Conservation (phyloP, 345 rosid species). For the Gossypium mustelinum region DNA sequence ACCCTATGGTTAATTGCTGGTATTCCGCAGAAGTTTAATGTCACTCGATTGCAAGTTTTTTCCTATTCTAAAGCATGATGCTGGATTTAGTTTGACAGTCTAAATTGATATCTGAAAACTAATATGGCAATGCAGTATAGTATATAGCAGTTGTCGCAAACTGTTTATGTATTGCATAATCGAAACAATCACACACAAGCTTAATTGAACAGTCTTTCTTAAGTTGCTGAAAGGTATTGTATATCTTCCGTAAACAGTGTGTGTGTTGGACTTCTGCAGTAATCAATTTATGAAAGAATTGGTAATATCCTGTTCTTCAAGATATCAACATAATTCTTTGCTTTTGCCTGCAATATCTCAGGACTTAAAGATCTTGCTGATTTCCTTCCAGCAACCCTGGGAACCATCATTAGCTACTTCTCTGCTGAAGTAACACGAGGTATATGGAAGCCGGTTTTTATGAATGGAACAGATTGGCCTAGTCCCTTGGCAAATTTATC, state of each 20-base stretch:
- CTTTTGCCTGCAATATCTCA: constrained; percentile 26
- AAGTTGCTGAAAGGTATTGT: background rate
- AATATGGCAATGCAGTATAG: background rate
- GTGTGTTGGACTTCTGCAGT: background rate
- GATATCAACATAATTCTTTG: constrained; percentile 3
- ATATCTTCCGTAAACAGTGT: background rate
- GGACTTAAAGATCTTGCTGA: constrained; percentile 96
- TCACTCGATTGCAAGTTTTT: background rate
- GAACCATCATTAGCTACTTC: constrained; percentile 80
- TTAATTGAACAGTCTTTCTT: background rate
- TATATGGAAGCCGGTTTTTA: constrained; percentile 86
- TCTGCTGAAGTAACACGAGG: constrained; percentile 96
- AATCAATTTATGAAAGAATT: constrained; percentile 3
- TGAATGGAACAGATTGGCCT: constrained; percentile 99
- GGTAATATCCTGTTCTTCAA: background rate
- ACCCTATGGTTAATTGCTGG: background rate
- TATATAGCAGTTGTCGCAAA: background rate
- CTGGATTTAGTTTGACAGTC: background rate
- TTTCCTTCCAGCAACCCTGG: constrained; percentile 89
- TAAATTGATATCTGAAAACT: constrained; percentile 1
- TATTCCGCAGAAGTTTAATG: background rate
- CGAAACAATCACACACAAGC: background rate
- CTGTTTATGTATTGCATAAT: background rate
- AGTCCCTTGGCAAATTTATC: constrained; percentile 93
- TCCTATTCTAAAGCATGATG: background rate